A percentile compares a stretch with the other conserved stretches of the same genome.
Evolutionary conservation across 805 yeast genomes (phyloP).

Genomic region (Crinitomyces ghanaensis): DNA sequence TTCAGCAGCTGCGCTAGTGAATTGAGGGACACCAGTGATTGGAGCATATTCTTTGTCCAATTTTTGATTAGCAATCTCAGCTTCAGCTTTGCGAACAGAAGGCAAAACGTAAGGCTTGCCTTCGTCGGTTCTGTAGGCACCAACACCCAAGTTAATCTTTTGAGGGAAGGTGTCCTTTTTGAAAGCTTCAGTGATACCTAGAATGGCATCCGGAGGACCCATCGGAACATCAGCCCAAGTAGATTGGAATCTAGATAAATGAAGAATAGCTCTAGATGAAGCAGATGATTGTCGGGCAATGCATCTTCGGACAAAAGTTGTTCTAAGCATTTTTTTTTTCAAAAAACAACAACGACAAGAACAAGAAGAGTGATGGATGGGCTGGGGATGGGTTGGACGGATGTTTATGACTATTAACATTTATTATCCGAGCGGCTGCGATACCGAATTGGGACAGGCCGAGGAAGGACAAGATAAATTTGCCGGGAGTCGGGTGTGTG

Average conservation of each 20-base stretch:
- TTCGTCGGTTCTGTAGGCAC: conserved; percentile 83
- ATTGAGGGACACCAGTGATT: conserved; percentile 66
- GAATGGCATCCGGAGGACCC: conserved; percentile 81
- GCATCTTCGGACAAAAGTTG: no score
- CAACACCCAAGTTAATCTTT: conserved; percentile 58
- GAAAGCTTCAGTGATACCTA: conserved; percentile 62
- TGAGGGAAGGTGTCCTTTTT: conserved; percentile 42
- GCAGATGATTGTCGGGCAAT: no score
- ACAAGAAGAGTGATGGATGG: no score
- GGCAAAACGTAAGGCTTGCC: conserved; percentile 90
- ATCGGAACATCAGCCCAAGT: conserved; percentile 33
- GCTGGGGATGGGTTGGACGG: no score
- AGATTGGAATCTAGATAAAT: conserved; percentile 10
- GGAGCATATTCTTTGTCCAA: conserved; percentile 78
- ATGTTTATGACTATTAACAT: no score
- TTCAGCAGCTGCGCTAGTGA: conserved; percentile 52
- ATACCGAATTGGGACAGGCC: no score
- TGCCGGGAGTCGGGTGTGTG: no score
- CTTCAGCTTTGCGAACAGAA: conserved; percentile 56
- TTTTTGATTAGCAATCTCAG: conserved; percentile 34
- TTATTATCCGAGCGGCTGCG: no score
- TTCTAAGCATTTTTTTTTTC: no score
- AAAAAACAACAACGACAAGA: no score
- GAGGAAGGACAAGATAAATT: no score
- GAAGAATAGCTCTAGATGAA: background rate